Base-by-base conservation (phyloP, 805 yeast species). In the Blastobotrys chiropterorum region DNA sequence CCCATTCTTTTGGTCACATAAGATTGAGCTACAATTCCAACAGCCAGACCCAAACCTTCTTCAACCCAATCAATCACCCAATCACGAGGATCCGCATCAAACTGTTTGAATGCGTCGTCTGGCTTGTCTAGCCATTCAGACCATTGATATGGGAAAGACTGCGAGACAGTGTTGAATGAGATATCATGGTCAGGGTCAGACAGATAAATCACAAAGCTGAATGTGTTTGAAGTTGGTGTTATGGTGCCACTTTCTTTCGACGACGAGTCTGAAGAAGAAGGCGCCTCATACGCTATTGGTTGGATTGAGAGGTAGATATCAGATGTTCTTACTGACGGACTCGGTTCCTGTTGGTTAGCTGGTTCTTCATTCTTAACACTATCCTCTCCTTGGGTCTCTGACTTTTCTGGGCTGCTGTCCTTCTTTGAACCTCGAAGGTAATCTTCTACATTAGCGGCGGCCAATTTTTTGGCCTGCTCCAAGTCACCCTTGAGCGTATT, bases 1-100 rank as follows among this genome's bases (percentile, higher is more conserved):
- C 90, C 94, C 95, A 94, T 94, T 68, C 99, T 78, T 67, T 82
- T 83, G 46, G 90, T 82, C 45, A 94, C 95, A 66, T 94, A 94
- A 62, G 83, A 80, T 67, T 94, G 98, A 0, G 97, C 96, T 34
- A 88, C 72, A 0, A 87, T 85, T 15, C 97, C 98, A 57, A 94
- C 79, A 15, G 89, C 75, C 56, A 90, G 76, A 16, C 81, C 81
- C 48, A 94, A 73, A 0, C 96, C 95, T 58, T 82, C 84, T 61
- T 81, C 83, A 38, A 86, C 74, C 95, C 95, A 86, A 49, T 80
- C 85, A 43, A 75, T 72, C 13, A 86, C 86, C 95, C 94, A 86
- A 53, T 83, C 88, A 43, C 84, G 73, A n/a, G 92, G 90, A 60
- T 85, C 90, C 13, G 83, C 75, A 7, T 74, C 82, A 53, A 80